phyloP scores from a whole-genome alignment of 768 basidiomycete genomes.

The Heimioporus sp. region DNA sequence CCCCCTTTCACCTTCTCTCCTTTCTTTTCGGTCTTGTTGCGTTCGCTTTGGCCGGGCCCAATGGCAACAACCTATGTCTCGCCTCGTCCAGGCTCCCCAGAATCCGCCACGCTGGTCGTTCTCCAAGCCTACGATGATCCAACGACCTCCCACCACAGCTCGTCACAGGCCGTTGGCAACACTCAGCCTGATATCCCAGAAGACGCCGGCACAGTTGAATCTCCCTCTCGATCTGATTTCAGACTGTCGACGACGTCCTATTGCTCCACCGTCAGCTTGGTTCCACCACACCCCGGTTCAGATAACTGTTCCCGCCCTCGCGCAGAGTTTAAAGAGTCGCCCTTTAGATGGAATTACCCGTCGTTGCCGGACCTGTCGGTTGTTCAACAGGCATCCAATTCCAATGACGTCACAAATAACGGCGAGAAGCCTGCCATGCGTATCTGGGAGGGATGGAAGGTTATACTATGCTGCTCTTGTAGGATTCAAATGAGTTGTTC shows the following conservation, averaged over 20 bases:
- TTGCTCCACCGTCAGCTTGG: conserved; percentile 21
- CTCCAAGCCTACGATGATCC: conserved; percentile 22
- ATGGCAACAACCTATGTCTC: conserved; percentile 12
- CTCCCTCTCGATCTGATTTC: conserved; percentile 20
- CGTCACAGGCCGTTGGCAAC: background rate
- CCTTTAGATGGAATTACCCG: conserved; percentile 32
- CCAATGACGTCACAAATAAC: background rate
- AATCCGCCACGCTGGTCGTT: conserved; percentile 30
- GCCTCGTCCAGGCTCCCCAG: conserved; percentile 18
- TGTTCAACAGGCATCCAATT: conserved; percentile 2
- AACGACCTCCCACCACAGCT: background rate
- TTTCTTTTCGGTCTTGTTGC: conserved; percentile 6
- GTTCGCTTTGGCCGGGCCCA: background rate
- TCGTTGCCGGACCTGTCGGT: conserved; percentile 18
- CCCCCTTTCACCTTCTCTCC: conserved; percentile 4
- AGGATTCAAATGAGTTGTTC: conserved; percentile 14
- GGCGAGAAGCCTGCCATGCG: conserved; percentile 11
- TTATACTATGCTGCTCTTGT: conserved; percentile 59
- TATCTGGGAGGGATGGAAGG: conserved; percentile 50
- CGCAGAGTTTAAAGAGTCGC: conserved; percentile 27
- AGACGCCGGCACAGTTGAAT: conserved; percentile 6
- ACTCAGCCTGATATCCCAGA: conserved; percentile 2
- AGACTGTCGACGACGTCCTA: conserved; percentile 24
- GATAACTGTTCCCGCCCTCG: conserved; percentile 1
- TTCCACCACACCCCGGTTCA: conserved; percentile 13